A percentile compares a stretch with the other conserved stretches of the same genome.
Evolutionary conservation across 306 rosid genomes (phyloP).

Genomic region (Crataegus laevigata): DNA sequence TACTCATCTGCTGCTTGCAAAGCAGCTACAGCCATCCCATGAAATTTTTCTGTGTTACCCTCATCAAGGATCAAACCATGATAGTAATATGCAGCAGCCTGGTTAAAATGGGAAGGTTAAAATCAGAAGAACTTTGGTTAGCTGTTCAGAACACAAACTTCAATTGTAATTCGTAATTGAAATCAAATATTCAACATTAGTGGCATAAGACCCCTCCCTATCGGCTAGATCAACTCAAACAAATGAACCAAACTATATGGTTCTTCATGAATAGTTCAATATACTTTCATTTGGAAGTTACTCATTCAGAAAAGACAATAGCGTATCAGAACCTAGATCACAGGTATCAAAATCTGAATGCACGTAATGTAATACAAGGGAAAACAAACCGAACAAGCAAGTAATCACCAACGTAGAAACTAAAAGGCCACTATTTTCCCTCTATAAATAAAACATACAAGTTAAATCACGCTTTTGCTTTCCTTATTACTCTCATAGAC

Average conservation of each 20-base stretch:
- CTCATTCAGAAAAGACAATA: neutral
- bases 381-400: neutral
- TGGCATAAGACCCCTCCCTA: neutral
- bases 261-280: neutral
- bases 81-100: constrained; percentile 98
- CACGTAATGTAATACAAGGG: neutral
- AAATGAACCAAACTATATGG: neutral
- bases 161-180: neutral
- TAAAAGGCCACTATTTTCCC: neutral
- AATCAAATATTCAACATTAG: neutral
- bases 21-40: constrained; percentile 99
- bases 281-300: neutral
- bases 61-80: constrained; percentile 96
- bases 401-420: neutral
- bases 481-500: neutral
- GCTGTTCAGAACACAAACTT: constrained; percentile 6
- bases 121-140: constrained; percentile 16
- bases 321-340: neutral
- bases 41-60: constrained; percentile 95
- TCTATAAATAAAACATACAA: neutral
- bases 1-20: constrained; percentile 96
- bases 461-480: neutral
- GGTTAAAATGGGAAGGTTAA: constrained; percentile 11
- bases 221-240: neutral
- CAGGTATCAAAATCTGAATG: neutral